A percentile compares a stretch with the other conserved stretches of the same genome.
Evolutionary conservation across 2,329 filamentous ascomycete species (phyloP).

Genomic region (Berkeleyomyces basicola): DNA sequence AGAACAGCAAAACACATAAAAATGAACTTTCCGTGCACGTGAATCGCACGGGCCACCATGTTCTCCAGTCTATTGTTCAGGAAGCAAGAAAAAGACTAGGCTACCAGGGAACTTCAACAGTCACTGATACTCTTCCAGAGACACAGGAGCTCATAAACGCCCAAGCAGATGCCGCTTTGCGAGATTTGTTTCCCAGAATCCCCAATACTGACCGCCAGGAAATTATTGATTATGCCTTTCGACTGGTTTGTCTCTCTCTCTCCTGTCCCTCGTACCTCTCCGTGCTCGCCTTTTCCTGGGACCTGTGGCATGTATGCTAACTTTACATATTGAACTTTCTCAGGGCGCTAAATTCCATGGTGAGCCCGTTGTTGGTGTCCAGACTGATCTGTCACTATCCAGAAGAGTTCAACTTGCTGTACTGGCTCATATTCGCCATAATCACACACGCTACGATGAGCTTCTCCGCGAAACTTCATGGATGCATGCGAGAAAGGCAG

Average conservation of each 20-base stretch:
- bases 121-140: constrained; percentile 42
- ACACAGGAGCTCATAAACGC: constrained; percentile 42
- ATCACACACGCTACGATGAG: constrained; percentile 48
- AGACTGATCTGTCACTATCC: constrained; percentile 37
- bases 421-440: constrained; percentile 49
- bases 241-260: constrained; percentile 31
- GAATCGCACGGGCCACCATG: constrained; percentile 43
- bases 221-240: constrained; percentile 47
- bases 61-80: constrained; percentile 41
- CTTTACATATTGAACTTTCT: neutral
- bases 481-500: constrained; percentile 42
- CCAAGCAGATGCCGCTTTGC: constrained; percentile 44
- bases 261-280: neutral
- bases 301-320: neutral
- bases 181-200: constrained; percentile 48
- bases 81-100: constrained; percentile 27
- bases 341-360: constrained; percentile 35
- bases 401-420: constrained; percentile 48
- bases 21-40: constrained; percentile 34
- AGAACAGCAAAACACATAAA: constrained; percentile 21
- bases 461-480: constrained; percentile 41
- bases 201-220: constrained; percentile 46
- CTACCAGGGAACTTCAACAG: constrained; percentile 13
- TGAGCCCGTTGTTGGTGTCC: constrained; percentile 41
- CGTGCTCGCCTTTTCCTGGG: neutral